Evolutionary conservation across 2,329 filamentous ascomycete genomes (phyloP).

Genomic region (Talaromyces sp.): DNA sequence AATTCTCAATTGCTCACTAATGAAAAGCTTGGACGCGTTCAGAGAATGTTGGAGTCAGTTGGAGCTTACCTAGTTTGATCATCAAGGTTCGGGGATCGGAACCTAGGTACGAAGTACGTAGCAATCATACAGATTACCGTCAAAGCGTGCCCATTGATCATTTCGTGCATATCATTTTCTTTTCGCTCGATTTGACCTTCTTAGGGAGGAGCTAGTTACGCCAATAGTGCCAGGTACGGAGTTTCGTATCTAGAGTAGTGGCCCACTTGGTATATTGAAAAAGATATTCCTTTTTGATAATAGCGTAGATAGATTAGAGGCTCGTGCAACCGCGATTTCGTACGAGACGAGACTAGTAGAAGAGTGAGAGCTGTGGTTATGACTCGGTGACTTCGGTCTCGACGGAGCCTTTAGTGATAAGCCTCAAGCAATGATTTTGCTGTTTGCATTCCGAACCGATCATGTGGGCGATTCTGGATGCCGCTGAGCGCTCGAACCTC

Average conservation of each 20-base stretch:
- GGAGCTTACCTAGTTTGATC: not conserved
- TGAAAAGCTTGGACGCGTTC: not conserved
- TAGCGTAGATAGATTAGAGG: not conserved
- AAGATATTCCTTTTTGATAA: not conserved
- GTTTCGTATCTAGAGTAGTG: not conserved
- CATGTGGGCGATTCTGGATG: not conserved
- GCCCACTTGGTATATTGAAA: not conserved
- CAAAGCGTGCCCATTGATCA: not conserved
- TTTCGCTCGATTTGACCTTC: not conserved
- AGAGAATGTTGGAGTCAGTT: not conserved
- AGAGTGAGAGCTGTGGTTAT: not conserved
- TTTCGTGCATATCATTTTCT: not conserved
- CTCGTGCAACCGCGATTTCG: not conserved
- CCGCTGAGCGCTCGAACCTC: not conserved
- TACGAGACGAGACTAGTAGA: not conserved
- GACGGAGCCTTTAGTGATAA: not conserved
- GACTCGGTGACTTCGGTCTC: not conserved
- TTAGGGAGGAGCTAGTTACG: not conserved
- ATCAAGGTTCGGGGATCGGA: conserved; percentile 1
- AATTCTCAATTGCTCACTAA: not conserved
- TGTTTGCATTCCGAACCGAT: not conserved
- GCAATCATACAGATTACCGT: not conserved
- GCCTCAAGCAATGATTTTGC: not conserved
- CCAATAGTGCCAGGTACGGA: not conserved
- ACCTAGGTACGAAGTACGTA: not conserved